Evolutionary conservation across 2,329 filamentous ascomycete genomes (phyloP), one percentile per base, ranked within the genome.

Genomic region (Neopestalotiopsis rosae): DNA sequence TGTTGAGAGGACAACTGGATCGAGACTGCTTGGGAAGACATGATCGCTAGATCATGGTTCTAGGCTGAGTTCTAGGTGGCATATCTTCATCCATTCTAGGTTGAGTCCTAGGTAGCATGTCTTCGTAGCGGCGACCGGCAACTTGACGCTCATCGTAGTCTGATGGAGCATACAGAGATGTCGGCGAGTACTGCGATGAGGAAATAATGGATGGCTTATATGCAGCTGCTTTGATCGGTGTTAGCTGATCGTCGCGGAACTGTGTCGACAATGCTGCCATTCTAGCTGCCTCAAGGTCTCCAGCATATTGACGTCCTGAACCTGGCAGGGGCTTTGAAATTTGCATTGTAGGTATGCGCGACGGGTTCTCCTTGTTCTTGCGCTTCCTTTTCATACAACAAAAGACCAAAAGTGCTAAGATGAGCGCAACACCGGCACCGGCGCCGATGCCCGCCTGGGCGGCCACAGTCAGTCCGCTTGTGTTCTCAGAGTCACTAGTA

Each of bases 391-490:
- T n/a, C n/a, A 62, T 61, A 67, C 30, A 28, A 24, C 62, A 59
- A 66, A 70, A 9, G n/a, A 65, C 40, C 34, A 70, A 66, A n/a
- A 62, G 57, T 10, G 59, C 42, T 30, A 68, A 38, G 34, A 68
- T 32, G 40, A 70, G 14, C 20, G 65, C 69, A 7, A 67, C 69
- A 61, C 69, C 69, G 2, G 58, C 69, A 52, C 69, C 69, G 12
- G 69, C 69, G 32, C 69, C 69, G 24, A 70, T 70, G 9, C 66
- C 69, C 3, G 69, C 69, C 49, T 70, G 68, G 30, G 69, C 69
- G 1, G 69, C 69, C 28, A 68, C 63, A 5, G 61, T 49, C 12
- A 70, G 69, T 5, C 62, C 66, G 17, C 17, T 24, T 4, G 62
- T 59, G 7, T 38, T 62, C 24, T 28, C 24, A 5, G 34, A 24